Base-by-base conservation (phyloP, 441 rosid species). In the Croton setiger region DNA sequence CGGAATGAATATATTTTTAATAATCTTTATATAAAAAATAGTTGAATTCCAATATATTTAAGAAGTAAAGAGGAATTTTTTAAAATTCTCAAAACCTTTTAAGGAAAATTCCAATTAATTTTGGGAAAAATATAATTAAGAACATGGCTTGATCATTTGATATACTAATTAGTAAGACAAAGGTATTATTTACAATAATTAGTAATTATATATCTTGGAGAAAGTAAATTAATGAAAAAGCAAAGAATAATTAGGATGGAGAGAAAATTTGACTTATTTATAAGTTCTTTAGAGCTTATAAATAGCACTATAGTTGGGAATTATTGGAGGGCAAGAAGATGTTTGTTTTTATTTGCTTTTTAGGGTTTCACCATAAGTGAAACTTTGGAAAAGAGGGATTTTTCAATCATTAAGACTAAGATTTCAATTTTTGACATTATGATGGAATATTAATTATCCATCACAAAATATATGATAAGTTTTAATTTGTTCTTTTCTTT, bases 311-410 rank as follows among this genome's bases (percentile, higher is more conserved):
- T 54, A 5, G 23, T 54, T 54, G 11, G 21, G 33, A 0, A 51
- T 51, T 51, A 1, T 54, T 21, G 58, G 8, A 54, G 4, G 2
- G 11, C 2, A 53, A 20, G 31, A 21, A 54, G 58, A 54, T 54
- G 21, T 21, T 54, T 15, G 33, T 54, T 49, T 54, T 54, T n/a
- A 54, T 54, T 54, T 54, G 58, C 7, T 54, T 54, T 54, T n/a
- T n/a, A n/a, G 23, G 37, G 0, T 15, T 55, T 55, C 27, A 55
- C 37, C 60, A 55, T 55, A 11, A 55, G 36, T 55, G 60, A 55
- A 55, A 55, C 35, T 55, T 55, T 23, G 60, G 15, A 55, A 55
- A 55, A 23, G 35, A 11, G 36, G 35, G 5, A 10, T 1, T 55
- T 27, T 55, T 55, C 60, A 55, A 55, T 55, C 6, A 55, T 55